Base-by-base conservation (phyloP, 169 alveolate genomes). In the Plasmodium falciparum region DNA sequence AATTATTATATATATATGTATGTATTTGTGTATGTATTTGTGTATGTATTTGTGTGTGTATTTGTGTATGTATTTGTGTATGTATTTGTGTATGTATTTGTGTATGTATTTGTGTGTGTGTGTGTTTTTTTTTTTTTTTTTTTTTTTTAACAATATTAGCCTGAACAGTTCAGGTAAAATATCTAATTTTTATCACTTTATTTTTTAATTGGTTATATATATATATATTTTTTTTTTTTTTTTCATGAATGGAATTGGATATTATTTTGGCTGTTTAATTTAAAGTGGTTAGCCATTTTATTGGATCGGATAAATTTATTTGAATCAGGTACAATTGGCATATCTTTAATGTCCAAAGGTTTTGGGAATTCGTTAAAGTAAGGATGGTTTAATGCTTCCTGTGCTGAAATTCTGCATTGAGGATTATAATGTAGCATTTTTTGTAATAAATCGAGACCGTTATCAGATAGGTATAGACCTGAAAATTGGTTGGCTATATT, bases 331-430 rank as follows among this genome's bases (percentile, higher is more conserved):
- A 76, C 66, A 63, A 76, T 13, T 29, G 89, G 89, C 89, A 76
- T 76, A n/a, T 76, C 89, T 6, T 69, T 39, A 22, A 76, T 62
- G 26, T 76, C 89, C 70, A 63, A 13, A 17, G 89, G 89, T 76
- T 76, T 76, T 33, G 89, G 89, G 66, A 76, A 65, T 26, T 76
- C 89, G 24, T 93, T 94, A 49, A 94, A 88, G 70, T 94, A 94
- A 6, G 98, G 99, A 90, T 98, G 99, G 43, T 94, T 93, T 29
- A 98, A 88, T n/a, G 99, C 99, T 66, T 96, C 97, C 73, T 97
- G 97, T 24, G 98, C 99, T 17, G 99, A 96, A 29, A 98, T 93
- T 74, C 99, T 95, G 73, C 95, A 94, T 66, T 93, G 89, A 11
- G 99, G 99, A 88, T 98, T 96, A 94, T 97, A 96, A 76, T 96